A percentile compares a stretch with the other conserved stretches of the same genome.
These are phyloP conservation scores for Tricholoma hemisulphureum DNA, from an alignment of 768 basidiomycete species.

Conservation along the genomic window DNA sequence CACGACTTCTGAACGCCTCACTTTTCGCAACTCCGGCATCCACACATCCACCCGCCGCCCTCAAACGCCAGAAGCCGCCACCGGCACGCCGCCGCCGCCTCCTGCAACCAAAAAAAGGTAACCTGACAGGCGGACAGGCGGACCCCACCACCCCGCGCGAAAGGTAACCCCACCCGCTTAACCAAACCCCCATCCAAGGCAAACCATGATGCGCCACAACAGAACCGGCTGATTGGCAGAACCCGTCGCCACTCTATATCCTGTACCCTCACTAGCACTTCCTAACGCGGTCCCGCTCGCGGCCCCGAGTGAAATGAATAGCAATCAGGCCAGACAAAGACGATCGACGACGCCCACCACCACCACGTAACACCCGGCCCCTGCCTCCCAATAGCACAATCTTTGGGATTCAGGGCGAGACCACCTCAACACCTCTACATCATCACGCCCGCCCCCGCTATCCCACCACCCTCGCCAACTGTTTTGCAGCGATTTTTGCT, in stretches of 20 bases:
- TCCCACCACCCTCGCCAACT: neutral
- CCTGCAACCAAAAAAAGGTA: neutral
- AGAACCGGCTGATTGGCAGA: neutral
- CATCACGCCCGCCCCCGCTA: conserved; percentile 4
- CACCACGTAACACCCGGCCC: neutral
- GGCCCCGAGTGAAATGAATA: neutral
- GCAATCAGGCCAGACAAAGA: neutral
- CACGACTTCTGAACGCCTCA: neutral
- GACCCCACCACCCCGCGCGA: neutral
- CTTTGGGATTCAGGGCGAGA: neutral
- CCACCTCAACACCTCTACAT: neutral
- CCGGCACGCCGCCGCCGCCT: neutral
- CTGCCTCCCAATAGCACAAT: neutral
- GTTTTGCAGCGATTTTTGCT: conserved; percentile 53
- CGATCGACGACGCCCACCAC: neutral
- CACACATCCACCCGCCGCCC: neutral
- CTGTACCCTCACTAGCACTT: neutral
- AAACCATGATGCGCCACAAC: neutral
- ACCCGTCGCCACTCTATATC: neutral
- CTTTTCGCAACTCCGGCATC: neutral
- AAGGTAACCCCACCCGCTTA: neutral
- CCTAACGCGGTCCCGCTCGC: neutral
- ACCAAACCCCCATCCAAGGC: neutral
- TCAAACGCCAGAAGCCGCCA: neutral
- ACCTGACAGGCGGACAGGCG: neutral